These are phyloP conservation scores for Podaxis sp. DNA, from an alignment of 768 basidiomycete genomes.

Conservation along the genomic window DNA sequence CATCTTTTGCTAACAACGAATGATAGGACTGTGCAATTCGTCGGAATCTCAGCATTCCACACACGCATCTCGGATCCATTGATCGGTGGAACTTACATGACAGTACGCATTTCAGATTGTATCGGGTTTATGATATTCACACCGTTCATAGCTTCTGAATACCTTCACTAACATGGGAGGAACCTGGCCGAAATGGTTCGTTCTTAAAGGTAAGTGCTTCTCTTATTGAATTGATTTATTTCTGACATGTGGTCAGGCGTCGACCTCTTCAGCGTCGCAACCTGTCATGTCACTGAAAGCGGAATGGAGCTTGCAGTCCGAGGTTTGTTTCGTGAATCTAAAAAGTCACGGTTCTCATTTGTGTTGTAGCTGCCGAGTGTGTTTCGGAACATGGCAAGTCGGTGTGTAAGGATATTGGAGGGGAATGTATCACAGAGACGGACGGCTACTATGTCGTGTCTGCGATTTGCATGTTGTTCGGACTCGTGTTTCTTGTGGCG, in stretches of 20 bases:
- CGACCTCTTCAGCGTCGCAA: slow-evolving; percentile 84
- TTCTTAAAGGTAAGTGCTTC: slow-evolving; percentile 70
- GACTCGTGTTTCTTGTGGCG: slow-evolving; percentile 66
- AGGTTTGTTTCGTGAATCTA: slow-evolving; percentile 39
- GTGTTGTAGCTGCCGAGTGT: slow-evolving; percentile 72
- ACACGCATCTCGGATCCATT: slow-evolving; percentile 94
- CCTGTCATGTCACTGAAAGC: slow-evolving; percentile 70
- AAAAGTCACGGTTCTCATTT: slow-evolving; percentile 16
- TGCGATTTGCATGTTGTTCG: slow-evolving; percentile 73
- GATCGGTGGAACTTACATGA: slow-evolving; percentile 99
- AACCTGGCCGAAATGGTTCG: slow-evolving; percentile 96
- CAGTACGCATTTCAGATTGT: slow-evolving; percentile 52
- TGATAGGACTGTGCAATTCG: slow-evolving; percentile 93
- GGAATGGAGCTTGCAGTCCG: slow-evolving; percentile 49
- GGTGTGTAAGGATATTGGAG: slow-evolving; percentile 70
- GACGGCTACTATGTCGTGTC: slow-evolving; percentile 94
- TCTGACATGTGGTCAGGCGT: slow-evolving; percentile 52
- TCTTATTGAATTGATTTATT: slow-evolving; percentile 15
- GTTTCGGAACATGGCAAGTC: slow-evolving; percentile 90
- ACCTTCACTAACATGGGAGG: slow-evolving; percentile 97
- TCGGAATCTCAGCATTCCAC: slow-evolving; percentile 98
- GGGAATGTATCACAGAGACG: slow-evolving; percentile 76
- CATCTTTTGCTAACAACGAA: background rate
- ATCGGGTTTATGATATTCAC: slow-evolving; percentile 6
- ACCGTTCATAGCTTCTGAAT: slow-evolving; percentile 72